A percentile compares a stretch with the other conserved stretches of the same genome.
phyloP scores from a whole-genome alignment of 352 stramenopile genomes.

The Globisporangium paddicum region DNA sequence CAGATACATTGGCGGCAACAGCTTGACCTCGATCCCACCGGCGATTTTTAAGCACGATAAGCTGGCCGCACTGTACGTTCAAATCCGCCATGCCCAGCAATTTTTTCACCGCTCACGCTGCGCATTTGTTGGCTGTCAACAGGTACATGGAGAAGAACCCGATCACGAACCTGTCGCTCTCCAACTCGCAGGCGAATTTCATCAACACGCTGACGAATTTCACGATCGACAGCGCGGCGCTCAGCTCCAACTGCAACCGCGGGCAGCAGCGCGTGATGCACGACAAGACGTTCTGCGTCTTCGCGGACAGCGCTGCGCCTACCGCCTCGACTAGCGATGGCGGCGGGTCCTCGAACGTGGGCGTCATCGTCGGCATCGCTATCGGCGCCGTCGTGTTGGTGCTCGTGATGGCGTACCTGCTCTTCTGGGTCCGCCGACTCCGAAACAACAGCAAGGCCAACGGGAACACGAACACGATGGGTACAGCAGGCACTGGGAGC shows the following conservation, averaged over 20 bases:
- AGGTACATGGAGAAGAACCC: conserved; percentile 6
- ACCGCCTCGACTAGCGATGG: neutral
- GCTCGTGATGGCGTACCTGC: neutral
- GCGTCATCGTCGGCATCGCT: conserved; percentile 20
- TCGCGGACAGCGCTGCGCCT: conserved; percentile 13
- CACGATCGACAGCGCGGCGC: conserved; percentile 19
- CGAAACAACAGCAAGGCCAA: neutral
- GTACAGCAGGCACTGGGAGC: neutral
- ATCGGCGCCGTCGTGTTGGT: neutral
- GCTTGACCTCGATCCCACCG: neutral
- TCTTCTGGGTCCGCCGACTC: neutral
- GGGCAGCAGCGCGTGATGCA: conserved; percentile 19
- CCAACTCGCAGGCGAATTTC: conserved; percentile 7
- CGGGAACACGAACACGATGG: neutral
- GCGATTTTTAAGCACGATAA: neutral
- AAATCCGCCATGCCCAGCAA: too few relatives aligned
- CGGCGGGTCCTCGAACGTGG: conserved; percentile 8
- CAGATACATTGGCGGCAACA: neutral
- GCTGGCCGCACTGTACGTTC: neutral
- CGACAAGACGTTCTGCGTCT: conserved; percentile 26
- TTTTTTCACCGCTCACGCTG: too few relatives aligned
- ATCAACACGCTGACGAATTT: conserved; percentile 22
- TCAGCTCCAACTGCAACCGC: conserved; percentile 20
- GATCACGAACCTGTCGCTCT: neutral
- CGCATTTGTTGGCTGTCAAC: too few relatives aligned